phyloP scores from a whole-genome alignment of 202 grass and related monocot genomes.

The Setaria italica region DNA sequence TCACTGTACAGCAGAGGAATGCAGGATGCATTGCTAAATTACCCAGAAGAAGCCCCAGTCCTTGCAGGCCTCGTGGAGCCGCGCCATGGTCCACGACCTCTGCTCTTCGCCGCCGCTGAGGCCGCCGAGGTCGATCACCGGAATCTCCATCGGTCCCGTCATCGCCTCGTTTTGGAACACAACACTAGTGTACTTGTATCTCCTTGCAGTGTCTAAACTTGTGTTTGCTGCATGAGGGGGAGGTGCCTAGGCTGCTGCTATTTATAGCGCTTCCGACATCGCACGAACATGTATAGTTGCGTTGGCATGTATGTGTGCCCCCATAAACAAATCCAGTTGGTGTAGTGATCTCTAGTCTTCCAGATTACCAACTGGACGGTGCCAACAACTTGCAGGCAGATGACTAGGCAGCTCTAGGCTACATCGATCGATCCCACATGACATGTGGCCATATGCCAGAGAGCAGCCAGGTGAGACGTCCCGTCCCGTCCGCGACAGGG shows the following conservation, averaged over 20 bases:
- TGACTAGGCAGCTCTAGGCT: not conserved
- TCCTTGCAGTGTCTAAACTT: not conserved
- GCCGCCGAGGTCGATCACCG: constrained; percentile 74
- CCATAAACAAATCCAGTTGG: not conserved
- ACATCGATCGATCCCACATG: not conserved
- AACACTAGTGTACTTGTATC: not conserved
- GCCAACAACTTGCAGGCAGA: not conserved
- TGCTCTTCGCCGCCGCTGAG: constrained; percentile 48
- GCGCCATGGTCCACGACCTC: constrained; percentile 55
- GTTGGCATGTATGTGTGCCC: not conserved
- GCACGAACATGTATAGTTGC: not conserved
- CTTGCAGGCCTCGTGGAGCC: constrained; percentile 71
- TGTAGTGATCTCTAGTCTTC: not conserved
- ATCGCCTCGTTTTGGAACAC: not conserved
- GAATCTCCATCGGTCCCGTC: constrained; percentile 61
- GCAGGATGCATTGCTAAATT: not conserved
- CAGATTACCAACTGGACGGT: not conserved
- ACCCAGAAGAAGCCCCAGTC: constrained; percentile 99
- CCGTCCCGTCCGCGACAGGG: too few relatives aligned
- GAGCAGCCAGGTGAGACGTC: too few relatives aligned
- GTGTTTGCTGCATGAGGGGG: not conserved
- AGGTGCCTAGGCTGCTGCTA: not conserved
- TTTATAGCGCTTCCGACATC: not conserved
- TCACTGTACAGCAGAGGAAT: not conserved
- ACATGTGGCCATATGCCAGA: constrained; percentile 4